A percentile compares a stretch with the other conserved stretches of the same genome.
These are phyloP conservation scores for Yueomyces sp. DNA, from an alignment of 1,139 yeast species.

Conservation along the genomic window DNA sequence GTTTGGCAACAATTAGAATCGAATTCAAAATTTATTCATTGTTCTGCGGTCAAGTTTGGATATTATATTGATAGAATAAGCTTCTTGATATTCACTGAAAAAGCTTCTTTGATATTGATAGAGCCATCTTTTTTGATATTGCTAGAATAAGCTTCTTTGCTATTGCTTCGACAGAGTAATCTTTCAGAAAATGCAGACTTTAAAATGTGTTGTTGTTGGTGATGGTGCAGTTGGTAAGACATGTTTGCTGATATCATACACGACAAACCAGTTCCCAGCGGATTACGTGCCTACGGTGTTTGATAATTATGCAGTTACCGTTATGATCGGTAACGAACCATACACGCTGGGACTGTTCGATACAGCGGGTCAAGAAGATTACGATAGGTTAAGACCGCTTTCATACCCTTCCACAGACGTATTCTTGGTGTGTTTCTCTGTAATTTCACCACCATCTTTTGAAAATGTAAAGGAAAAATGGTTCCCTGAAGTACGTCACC, in stretches of 20 bases:
- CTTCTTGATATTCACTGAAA: too few species aligned
- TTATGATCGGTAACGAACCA: slow-evolving; percentile 96
- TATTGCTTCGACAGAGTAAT: background rate
- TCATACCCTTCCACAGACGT: slow-evolving; percentile 96
- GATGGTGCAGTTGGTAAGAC: slow-evolving; percentile 98
- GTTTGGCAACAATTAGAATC: too few species aligned
- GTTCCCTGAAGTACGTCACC: slow-evolving; percentile 97
- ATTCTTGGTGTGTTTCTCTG: slow-evolving; percentile 86
- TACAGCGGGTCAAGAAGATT: slow-evolving; percentile 98
- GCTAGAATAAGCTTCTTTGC: too few species aligned
- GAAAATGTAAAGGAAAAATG: slow-evolving; percentile 96
- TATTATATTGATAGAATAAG: too few species aligned
- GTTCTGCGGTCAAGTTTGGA: too few species aligned
- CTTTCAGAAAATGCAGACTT: slow-evolving; percentile 45
- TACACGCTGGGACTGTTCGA: slow-evolving; percentile 91
- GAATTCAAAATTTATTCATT: too few species aligned
- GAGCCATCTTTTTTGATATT: too few species aligned
- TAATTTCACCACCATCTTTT: slow-evolving; percentile 93
- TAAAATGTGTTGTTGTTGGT: slow-evolving; percentile 93
- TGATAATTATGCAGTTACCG: slow-evolving; percentile 96
- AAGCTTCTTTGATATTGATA: too few species aligned
- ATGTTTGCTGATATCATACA: slow-evolving; percentile 79
- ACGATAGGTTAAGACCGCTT: slow-evolving; percentile 90
- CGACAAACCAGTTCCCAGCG: slow-evolving; percentile 78
- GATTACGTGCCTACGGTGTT: slow-evolving; percentile 87